Evolutionary conservation across 106 monocot species (phyloP).

Genomic region (Hemerocallis citrina): DNA sequence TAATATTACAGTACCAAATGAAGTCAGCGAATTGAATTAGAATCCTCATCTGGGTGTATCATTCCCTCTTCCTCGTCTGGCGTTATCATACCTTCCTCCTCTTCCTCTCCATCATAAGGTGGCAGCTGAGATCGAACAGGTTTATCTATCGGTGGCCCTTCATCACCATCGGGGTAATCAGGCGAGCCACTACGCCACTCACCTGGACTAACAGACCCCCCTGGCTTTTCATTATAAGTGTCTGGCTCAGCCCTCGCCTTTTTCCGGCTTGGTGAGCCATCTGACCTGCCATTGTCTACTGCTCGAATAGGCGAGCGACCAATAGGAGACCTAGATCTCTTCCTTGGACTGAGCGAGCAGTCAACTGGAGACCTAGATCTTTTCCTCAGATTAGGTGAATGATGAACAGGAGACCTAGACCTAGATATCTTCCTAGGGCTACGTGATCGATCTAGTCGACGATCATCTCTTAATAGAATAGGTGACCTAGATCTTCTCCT

Average conservation of each 20-base stretch:
- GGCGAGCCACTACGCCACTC: neutral
- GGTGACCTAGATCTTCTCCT: slow-evolving; percentile 1
- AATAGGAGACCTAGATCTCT: neutral
- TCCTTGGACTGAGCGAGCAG: neutral
- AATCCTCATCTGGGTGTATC: slow-evolving; percentile 9
- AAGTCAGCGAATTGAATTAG: neutral
- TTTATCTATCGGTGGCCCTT: neutral
- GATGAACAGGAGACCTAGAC: neutral
- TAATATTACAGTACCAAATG: neutral
- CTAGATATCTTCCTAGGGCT: neutral
- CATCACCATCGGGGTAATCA: neutral
- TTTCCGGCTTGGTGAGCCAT: slow-evolving; percentile 4
- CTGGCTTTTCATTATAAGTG: slow-evolving; percentile 12
- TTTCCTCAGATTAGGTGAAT: too few relatives aligned
- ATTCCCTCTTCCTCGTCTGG: slow-evolving; percentile 33
- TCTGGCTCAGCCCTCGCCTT: neutral
- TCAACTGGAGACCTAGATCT: slow-evolving; percentile 7
- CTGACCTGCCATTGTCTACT: neutral
- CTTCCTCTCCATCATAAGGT: slow-evolving; percentile 19
- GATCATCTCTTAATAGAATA: neutral
- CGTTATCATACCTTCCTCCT: slow-evolving; percentile 46
- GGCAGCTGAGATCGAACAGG: neutral
- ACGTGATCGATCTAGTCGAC: neutral
- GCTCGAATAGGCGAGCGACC: neutral
- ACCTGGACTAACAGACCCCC: neutral